Conservation (phyloP, 768 basidiomycete genomes). For the Lyophyllum semitale region DNA sequence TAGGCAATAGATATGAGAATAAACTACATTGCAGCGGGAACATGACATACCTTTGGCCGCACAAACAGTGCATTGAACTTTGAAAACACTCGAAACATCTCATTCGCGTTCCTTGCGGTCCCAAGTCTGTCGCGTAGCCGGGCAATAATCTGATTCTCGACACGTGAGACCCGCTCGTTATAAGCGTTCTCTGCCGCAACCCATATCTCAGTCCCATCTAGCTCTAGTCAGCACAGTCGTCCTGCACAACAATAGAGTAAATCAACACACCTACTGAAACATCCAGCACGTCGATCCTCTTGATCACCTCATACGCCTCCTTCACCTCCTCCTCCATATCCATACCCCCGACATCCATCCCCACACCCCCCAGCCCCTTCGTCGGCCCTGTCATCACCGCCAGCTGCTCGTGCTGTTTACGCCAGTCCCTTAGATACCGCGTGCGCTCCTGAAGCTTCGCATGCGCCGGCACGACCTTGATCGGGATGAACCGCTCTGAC, state of each 20-base stretch:
- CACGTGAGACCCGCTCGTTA: constrained; percentile 94
- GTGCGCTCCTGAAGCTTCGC: constrained; percentile 88
- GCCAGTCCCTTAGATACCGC: constrained; percentile 86
- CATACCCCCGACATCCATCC: constrained; percentile 83
- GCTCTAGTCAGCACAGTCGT: background rate
- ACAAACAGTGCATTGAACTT: constrained; percentile 98
- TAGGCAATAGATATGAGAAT: constrained; percentile 25
- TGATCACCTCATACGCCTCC: constrained; percentile 95
- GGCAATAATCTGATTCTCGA: constrained; percentile 98
- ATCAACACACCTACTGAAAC: constrained; percentile 76
- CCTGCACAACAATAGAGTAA: background rate
- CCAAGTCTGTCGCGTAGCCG: constrained; percentile 88
- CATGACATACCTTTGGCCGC: constrained; percentile 77
- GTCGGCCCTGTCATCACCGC: constrained; percentile 97
- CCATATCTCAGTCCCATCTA: constrained; percentile 98
- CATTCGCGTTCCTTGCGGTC: constrained; percentile 95
- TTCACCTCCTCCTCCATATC: constrained; percentile 99
- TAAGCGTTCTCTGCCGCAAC: constrained; percentile 96
- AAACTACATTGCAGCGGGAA: background rate
- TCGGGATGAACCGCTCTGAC: constrained; percentile 91
- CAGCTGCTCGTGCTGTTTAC: constrained; percentile 96
- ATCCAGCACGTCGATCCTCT: constrained; percentile 94
- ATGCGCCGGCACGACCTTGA: constrained; percentile 91
- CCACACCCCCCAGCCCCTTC: constrained; percentile 74
- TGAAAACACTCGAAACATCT: constrained; percentile 99